Conservation (phyloP, 1,139 yeast genomes). For the Suhomyces anneliseae region DNA sequence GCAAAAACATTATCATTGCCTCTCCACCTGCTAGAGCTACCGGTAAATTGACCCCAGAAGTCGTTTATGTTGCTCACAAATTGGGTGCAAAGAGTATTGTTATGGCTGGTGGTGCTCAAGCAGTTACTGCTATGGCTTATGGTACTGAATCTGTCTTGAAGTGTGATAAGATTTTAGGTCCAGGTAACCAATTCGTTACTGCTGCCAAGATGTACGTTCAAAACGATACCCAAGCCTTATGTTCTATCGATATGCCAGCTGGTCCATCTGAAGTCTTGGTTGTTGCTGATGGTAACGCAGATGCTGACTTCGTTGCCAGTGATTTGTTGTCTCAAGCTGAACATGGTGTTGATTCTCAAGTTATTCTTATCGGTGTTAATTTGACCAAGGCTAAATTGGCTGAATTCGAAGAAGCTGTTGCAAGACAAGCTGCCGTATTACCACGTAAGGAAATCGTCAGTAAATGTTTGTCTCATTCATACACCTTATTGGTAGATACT, state of each 20-base stretch:
- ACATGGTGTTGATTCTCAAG: conserved; percentile 98
- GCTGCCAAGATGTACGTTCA: conserved; percentile 98
- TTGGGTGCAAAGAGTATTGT: conserved; percentile 89
- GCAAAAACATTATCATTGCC: conserved; percentile 89
- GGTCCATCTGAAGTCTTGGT: conserved; percentile 98
- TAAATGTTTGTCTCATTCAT: conserved; percentile 88
- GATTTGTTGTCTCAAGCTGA: conserved; percentile 97
- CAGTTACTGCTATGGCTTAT: conserved; percentile 97
- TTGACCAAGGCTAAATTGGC: conserved; percentile 59
- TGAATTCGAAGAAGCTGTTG: conserved; percentile 77
- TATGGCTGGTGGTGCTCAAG: conserved; percentile 99
- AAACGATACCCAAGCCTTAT: conserved; percentile 91
- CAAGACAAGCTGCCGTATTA: conserved; percentile 76
- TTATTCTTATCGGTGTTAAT: conserved; percentile 80
- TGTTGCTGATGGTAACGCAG: conserved; percentile 82
- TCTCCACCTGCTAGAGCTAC: conserved; percentile 95
- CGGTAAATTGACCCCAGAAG: conserved; percentile 94
- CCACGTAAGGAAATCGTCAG: conserved; percentile 95
- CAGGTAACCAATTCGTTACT: conserved; percentile 98
- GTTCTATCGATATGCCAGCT: conserved; percentile 99
- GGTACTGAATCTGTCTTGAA: conserved; percentile 92
- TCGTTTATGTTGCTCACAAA: conserved; percentile 94
- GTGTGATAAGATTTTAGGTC: conserved; percentile 96
- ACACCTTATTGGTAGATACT: conserved; percentile 65
- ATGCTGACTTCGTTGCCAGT: conserved; percentile 93